Evolutionary conservation across 345 rosid species (phyloP), one percentile per base, ranked within the genome.

Genomic region (Reutealis trisperma): DNA sequence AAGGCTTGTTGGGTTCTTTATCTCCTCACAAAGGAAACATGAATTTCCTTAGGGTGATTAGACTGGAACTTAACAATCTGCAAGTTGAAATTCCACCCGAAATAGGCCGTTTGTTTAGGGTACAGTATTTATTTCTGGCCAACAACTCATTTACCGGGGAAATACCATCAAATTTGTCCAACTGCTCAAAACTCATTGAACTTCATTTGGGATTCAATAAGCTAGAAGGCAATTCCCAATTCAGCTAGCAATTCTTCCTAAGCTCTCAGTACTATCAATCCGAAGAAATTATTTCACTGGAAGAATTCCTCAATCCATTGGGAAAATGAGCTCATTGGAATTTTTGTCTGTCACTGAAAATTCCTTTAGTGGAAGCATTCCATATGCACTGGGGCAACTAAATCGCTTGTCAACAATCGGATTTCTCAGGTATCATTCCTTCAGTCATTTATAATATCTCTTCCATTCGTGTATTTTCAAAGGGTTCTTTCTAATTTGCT

Each of bases 241-340:
- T 1, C 63, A 73, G 59, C 62, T 81, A 57, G 59, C 14, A 15
- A 63, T 44, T 8, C 44, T 81, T 30, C 22, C 60, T 9, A 73
- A 74, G n/a, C 78, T 7, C 30, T 15, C 18, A 0, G 6, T 27
- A 8, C 18, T 81, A 1, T 25, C 1, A 1, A 3, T 77, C 0
- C 2, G 1, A 5, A 0, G 0, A 0, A 81, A 81, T 65, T 25
- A 73, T 63, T 65, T 81, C 5, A 69, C 21, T 8, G 83, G 77
- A 66, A 47, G 13, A 24, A 59, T 80, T 18, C 83, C 80, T 24
- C 24, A 51, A 42, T 77, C 68, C 42, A 25, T 72, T 1, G 80
- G 78, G 27, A 41, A 67, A 8, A 41, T 63, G 1, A 63, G 42
- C 66, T 63, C 21, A 30, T 15, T 63, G 18, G 66, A 63, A 4